Evolutionary conservation across 306 rosid genomes (phyloP).

Genomic region (Aeschynomene evenia): DNA sequence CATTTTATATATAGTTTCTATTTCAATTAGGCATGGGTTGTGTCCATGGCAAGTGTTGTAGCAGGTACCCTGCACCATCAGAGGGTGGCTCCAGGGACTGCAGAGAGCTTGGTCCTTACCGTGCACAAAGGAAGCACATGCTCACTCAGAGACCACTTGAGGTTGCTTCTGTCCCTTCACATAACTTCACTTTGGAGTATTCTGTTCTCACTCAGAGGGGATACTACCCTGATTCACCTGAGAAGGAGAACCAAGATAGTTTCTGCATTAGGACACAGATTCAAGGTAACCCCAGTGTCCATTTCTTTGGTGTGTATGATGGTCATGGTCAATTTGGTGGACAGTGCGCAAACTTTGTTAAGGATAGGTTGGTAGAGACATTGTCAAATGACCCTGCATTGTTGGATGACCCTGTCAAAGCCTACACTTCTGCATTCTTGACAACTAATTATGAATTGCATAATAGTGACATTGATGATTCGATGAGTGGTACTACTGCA

Average conservation of each 20-base stretch:
- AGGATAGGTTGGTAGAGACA: conserved; percentile 62
- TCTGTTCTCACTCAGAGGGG: conserved; percentile 84
- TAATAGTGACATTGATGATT: conserved; percentile 71
- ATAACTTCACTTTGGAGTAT: conserved; percentile 67
- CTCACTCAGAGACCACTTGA: conserved; percentile 73
- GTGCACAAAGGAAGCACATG: conserved; percentile 55
- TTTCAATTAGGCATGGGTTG: conserved; percentile 69
- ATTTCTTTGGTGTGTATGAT: conserved; percentile 94
- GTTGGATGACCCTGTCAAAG: conserved; percentile 68
- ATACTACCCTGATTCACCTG: conserved; percentile 84
- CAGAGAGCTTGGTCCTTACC: conserved; percentile 45
- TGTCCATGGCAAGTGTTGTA: conserved; percentile 78
- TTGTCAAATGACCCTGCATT: conserved; percentile 56
- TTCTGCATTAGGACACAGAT: conserved; percentile 66
- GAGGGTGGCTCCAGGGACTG: conserved; percentile 54
- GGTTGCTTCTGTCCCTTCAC: conserved; percentile 69
- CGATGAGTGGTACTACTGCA: conserved; percentile 95
- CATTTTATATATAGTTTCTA: neutral
- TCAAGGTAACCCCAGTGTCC: conserved; percentile 72
- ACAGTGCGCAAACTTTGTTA: conserved; percentile 76
- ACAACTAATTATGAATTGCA: conserved; percentile 63
- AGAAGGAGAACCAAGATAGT: conserved; percentile 84
- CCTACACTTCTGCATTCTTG: conserved; percentile 66
- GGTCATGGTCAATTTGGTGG: conserved; percentile 89
- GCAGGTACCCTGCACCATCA: conserved; percentile 51